Evolutionary conservation across 2,329 filamentous ascomycete genomes (phyloP).

Genomic region (Berkeleyomyces rouxiae): DNA sequence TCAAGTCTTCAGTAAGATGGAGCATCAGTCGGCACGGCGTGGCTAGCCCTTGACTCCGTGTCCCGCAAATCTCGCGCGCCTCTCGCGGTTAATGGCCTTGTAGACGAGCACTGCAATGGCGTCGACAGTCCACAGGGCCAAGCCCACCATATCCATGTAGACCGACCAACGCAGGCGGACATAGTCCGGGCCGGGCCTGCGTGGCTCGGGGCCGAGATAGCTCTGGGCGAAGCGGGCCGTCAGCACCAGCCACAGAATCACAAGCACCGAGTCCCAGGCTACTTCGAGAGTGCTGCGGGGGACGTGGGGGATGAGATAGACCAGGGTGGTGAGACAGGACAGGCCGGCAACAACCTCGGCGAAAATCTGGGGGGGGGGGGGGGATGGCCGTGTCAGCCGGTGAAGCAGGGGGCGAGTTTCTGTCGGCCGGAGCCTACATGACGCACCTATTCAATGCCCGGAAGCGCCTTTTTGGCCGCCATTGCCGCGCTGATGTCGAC

Average conservation of each 20-base stretch:
- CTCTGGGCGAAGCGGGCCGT: constrained; percentile 7
- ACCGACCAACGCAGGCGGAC: constrained; percentile 11
- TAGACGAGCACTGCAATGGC: constrained; percentile 6
- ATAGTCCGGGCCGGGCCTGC: constrained; percentile 9
- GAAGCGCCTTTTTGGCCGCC: not conserved
- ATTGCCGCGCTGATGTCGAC: constrained; percentile 9
- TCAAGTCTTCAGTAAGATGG: too few relatives aligned
- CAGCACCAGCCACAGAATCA: constrained; percentile 11
- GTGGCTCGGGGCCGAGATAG: constrained; percentile 8
- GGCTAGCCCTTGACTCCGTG: not conserved
- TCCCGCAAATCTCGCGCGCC: not conserved
- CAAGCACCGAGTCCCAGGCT: constrained; percentile 10
- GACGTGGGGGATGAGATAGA: constrained; percentile 12
- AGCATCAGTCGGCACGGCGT: too few relatives aligned
- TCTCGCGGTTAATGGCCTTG: constrained; percentile 6
- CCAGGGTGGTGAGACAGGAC: constrained; percentile 7
- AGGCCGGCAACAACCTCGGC: constrained; percentile 9
- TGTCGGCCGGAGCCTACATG: not conserved
- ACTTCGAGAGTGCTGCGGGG: constrained; percentile 6
- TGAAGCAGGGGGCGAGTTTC: not conserved
- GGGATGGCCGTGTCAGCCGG: not conserved
- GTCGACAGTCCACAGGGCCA: constrained; percentile 10
- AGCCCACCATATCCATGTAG: constrained; percentile 8
- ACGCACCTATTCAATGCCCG: constrained; percentile 10
- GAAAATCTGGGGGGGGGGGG: not conserved